Percentiles rank a stretch among this genome's conserved stretches.
phyloP scores from a whole-genome alignment of 2,329 filamentous ascomycete genomes.

The Talaromyces sp. region DNA sequence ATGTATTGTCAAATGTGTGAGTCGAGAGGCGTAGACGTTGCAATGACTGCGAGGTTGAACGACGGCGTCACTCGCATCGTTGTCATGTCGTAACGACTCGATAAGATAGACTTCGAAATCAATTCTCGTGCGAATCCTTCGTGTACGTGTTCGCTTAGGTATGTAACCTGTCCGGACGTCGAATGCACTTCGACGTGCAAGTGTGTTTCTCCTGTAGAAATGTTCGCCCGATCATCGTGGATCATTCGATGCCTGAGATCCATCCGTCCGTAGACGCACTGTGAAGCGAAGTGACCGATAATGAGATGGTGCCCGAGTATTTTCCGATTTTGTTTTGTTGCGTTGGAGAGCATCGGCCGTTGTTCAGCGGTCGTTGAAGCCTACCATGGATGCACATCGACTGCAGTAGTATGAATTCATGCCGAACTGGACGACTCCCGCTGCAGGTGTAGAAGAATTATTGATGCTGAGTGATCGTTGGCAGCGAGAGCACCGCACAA shows the following conservation, averaged over 20 bases:
- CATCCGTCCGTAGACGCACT: background rate
- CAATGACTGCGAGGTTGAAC: background rate
- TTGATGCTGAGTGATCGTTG: constrained; percentile 45
- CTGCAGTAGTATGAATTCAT: constrained; percentile 50
- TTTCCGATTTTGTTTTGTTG: background rate
- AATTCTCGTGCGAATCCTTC: background rate
- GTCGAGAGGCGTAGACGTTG: background rate
- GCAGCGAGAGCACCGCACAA: constrained; percentile 48
- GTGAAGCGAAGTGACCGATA: background rate
- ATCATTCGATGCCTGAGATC: background rate
- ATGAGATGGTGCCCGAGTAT: background rate
- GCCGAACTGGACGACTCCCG: constrained; percentile 44
- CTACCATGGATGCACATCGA: constrained; percentile 45
- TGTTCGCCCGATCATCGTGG: background rate
- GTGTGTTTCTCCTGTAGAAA: background rate
- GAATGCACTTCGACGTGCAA: background rate
- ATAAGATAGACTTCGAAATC: constrained; percentile 4
- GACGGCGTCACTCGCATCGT: background rate
- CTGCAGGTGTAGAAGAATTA: constrained; percentile 26
- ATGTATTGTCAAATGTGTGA: background rate
- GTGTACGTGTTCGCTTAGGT: background rate
- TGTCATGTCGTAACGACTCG: background rate
- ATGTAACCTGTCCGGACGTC: background rate
- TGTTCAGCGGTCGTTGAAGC: constrained; percentile 39
- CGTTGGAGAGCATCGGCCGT: background rate